Evolutionary conservation across 1,139 yeast genomes (phyloP).

Genomic region (Suhomyces yuchorum): DNA sequence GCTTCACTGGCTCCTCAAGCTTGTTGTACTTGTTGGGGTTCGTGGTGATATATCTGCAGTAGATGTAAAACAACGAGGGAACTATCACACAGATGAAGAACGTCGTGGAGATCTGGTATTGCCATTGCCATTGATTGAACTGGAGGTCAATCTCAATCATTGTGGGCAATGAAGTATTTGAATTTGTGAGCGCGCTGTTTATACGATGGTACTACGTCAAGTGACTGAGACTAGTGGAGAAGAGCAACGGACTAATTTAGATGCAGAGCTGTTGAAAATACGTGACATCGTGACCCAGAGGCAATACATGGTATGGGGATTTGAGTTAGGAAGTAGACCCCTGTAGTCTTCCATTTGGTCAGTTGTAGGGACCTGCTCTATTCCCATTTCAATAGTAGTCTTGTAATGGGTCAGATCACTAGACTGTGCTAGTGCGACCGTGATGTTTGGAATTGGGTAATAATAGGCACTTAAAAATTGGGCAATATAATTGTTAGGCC

Average conservation of each 20-base stretch:
- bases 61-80: slow-evolving; percentile 41
- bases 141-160: slow-evolving; percentile 52
- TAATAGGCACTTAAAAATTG: background rate
- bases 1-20: slow-evolving; percentile 49
- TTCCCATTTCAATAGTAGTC: too few species aligned
- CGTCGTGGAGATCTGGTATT: slow-evolving; percentile 50
- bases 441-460: background rate
- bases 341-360: too few species aligned
- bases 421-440: too few species aligned
- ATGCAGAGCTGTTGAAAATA: background rate
- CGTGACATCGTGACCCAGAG: too few species aligned
- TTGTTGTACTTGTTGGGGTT: slow-evolving; percentile 47
- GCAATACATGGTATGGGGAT: too few species aligned
- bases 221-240: background rate
- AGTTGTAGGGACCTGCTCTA: too few species aligned
- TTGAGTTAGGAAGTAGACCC: too few species aligned
- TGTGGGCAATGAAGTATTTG: slow-evolving; percentile 4
- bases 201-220: background rate
- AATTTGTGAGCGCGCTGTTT: background rate
- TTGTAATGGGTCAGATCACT: too few species aligned
- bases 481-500: background rate
- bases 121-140: slow-evolving; percentile 49
- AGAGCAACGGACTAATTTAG: background rate
- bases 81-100: slow-evolving; percentile 45
- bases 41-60: slow-evolving; percentile 40